Evolutionary conservation across 1,139 yeast species (phyloP), one percentile per base, ranked within the genome.

Genomic region (Nakaseomyces bracarensis): DNA sequence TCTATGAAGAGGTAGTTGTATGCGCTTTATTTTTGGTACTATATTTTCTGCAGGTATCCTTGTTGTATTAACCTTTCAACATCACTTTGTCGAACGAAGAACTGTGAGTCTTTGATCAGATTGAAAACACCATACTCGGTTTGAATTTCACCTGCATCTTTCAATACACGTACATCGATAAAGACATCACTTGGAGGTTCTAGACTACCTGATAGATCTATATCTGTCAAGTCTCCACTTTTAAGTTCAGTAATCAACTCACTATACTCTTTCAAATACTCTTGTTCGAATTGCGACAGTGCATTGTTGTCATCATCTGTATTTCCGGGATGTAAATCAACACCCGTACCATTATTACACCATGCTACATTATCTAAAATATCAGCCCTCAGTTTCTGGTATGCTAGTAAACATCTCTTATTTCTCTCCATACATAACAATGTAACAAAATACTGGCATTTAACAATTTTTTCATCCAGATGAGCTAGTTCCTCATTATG

Each of bases 41-140:
- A 79, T 48, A 84, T 69, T 60, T 80, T 85, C 60, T 86, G 93
- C 46, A 91, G 66, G 55, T 85, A 87, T 0, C 97, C 98, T 61
- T 93, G 98, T 57, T 87, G 96, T 35, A 93, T 85, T 50, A 91
- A 70, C 43, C 97, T 68, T 56, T 89, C 96, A 9, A 91, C 98
- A 57, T 91, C 98, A 0, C 93, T 79, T 54, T 86, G 91, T 42
- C 98, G 70, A 19, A 89, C 96, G 60, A 84, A 91, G 59, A 91
- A 89, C 59, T 91, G 98, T 3, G 95, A 84, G 61, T 91, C 93
- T 56, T 89, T 91, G n/a, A 94, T 86, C 53, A 91, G 67, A 53
- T 89, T 89, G 66, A 91, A 87, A 6, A 87, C 95, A 23, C 98
- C 98, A 54, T 91, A 91, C 60, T 91, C 98, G 0, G 98, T 91